A percentile compares a stretch with the other conserved stretches of the same genome.
Conservation (phyloP, 2,329 filamentous ascomycete genomes). For the Achaetomium macrosporum region DNA sequence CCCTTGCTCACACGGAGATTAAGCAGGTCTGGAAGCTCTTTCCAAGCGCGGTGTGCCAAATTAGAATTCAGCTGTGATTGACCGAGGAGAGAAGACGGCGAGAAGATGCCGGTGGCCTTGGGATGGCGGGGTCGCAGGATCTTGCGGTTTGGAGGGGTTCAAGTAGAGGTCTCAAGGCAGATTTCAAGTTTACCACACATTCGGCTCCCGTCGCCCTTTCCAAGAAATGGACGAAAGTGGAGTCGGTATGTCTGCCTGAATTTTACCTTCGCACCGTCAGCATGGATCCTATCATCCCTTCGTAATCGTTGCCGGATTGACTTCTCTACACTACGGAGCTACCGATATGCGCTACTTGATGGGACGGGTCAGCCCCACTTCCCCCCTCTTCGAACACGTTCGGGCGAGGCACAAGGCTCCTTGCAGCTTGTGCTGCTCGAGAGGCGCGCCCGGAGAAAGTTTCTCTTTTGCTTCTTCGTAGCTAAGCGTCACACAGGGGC, state of each 20-base stretch:
- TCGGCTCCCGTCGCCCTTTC: neutral
- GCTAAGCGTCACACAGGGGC: no score
- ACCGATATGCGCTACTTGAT: no score
- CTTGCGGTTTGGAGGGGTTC: neutral
- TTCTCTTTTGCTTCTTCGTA: no score
- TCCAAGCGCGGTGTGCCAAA: neutral
- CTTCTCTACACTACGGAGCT: no score
- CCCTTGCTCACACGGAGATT: no score
- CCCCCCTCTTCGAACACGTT: no score
- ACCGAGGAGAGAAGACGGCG: neutral
- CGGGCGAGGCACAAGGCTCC: no score
- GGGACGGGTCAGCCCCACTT: no score
- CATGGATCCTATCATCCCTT: neutral
- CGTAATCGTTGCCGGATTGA: neutral
- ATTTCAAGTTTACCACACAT: neutral
- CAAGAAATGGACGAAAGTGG: conserved; percentile 4
- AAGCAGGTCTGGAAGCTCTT: no score
- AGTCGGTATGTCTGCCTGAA: neutral
- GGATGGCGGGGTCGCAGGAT: conserved; percentile 6
- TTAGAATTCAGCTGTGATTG: neutral
- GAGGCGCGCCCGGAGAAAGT: no score
- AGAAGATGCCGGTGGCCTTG: conserved; percentile 3
- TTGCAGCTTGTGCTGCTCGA: no score
- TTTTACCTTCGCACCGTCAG: neutral
- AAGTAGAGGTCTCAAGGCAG: neutral